Conservation (phyloP, 225 moss, liverwort and hornwort genomes). For the Sphagnum tenellum region DNA sequence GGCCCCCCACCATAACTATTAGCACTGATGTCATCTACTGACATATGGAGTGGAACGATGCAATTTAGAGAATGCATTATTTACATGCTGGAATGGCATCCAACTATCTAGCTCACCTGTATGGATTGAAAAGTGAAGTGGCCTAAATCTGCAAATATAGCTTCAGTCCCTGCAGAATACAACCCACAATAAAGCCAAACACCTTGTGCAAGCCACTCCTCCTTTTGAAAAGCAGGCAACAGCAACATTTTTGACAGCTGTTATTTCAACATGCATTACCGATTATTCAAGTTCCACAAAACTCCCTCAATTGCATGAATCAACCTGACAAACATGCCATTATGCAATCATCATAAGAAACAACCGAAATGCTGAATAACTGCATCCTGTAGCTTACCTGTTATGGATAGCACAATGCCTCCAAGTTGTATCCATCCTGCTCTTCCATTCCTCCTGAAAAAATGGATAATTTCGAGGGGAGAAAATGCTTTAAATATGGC, state of each 20-base stretch:
- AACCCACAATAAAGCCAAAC: not conserved
- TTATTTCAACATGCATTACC: not conserved
- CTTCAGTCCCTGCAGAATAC: constrained; percentile 65
- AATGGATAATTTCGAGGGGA: constrained; percentile 51
- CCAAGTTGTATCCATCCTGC: constrained; percentile 83
- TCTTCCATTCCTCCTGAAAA: constrained; percentile 43
- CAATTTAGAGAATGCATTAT: too few relatives aligned
- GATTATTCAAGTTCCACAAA: not conserved
- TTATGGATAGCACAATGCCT: constrained; percentile 79
- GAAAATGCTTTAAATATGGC: constrained; percentile 64
- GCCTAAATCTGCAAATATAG: constrained; percentile 92
- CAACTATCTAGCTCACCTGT: constrained; percentile 37
- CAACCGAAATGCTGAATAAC: not conserved
- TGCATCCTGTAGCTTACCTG: constrained; percentile 34
- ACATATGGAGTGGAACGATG: too few relatives aligned
- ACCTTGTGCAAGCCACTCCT: too few relatives aligned
- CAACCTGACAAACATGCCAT: too few relatives aligned
- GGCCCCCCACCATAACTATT: too few relatives aligned
- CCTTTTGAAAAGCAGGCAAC: not conserved
- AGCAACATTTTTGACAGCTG: not conserved
- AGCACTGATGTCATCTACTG: too few relatives aligned
- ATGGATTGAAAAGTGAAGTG: constrained; percentile 84
- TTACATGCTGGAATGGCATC: too few relatives aligned
- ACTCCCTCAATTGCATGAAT: not conserved
- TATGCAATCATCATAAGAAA: not conserved